Conservation (phyloP, 1,284 basidiomycete genomes). For the Ustilago hordei region DNA sequence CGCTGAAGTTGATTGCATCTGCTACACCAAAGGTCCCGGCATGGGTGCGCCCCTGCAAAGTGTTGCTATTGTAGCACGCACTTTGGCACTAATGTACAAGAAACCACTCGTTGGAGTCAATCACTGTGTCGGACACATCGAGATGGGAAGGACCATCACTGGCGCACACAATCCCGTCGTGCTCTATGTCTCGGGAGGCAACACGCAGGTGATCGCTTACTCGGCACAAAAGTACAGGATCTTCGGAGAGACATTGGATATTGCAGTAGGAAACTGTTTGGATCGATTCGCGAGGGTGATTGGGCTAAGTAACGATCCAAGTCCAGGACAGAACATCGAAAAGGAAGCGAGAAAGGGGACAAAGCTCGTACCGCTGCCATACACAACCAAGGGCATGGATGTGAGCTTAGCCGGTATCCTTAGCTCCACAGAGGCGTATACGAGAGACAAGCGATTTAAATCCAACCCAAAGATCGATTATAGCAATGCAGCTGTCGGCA, state of each 20-base stretch:
- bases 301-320: constrained; percentile 92
- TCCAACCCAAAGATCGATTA: constrained; percentile 21
- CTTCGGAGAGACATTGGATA: constrained; percentile 98
- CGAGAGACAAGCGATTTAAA: constrained; percentile 60
- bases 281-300: constrained; percentile 98
- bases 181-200: constrained; percentile 97
- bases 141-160: constrained; percentile 97
- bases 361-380: constrained; percentile 85
- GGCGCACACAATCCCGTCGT: constrained; percentile 95
- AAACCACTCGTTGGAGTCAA: constrained; percentile 97
- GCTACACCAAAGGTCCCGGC: constrained; percentile 98
- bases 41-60: constrained; percentile 98
- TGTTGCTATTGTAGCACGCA: constrained; percentile 93
- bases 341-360: constrained; percentile 87
- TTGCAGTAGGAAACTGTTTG: constrained; percentile 97
- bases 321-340: constrained; percentile 98
- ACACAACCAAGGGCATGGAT: constrained; percentile 99
- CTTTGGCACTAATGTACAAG: constrained; percentile 84
- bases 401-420: constrained; percentile 93
- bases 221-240: constrained; percentile 93
- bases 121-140: constrained; percentile 97
- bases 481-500: constrained; percentile 45
- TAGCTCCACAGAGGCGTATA: constrained; percentile 88
- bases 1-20: constrained; percentile 89
- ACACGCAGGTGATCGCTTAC: constrained; percentile 99